Base-by-base conservation (phyloP, 2,329 filamentous ascomycete genomes). In the Rhynchosporium graminicola region DNA sequence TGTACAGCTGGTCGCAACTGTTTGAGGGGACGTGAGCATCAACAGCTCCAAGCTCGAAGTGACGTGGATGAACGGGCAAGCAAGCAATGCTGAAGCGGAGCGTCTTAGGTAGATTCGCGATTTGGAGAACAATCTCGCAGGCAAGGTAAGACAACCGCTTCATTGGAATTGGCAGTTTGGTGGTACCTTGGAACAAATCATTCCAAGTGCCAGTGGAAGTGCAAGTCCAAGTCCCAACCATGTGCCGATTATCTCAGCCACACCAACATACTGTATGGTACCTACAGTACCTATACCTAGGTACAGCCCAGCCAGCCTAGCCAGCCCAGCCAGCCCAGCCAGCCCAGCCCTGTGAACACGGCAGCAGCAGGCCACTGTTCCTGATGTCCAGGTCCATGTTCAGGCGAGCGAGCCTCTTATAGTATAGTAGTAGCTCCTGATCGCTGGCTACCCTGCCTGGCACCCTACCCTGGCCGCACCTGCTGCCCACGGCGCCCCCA, bases 341-440 rank as follows among this genome's bases (percentile, higher is more conserved):
- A 31, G 50, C 50, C 51, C 33, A 36, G 2, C 33, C 33, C 9
- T 36, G 33, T 54, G 51, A 54, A 33, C 51, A 33, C 51, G 51
- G 51, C 51, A 54, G 33, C 33, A 36, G 33, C 20, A 20, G 33
- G 33, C 33, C 33, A 5, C 33, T 20, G 20, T 20, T 20, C 20
- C 20, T 20, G 20, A 20, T 20, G 20, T 20, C 20, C 20, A 20
- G 20, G 20, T 20, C 20, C 20, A 20, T 20, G 20, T 20, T 20
- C 20, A 20, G 20, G 20, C 20, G 20, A 20, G 20, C 20, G 20
- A 20, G 20, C 20, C 20, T 20, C 20, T 20, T 20, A 20, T 20
- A 20, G 20, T 20, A 20, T 1, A 1, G 1, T 1, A 20, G 20
- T 20, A 20, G 20, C 20, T 20, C 20, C 20, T 20, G 20, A 20